These are phyloP conservation scores for Brassica carinata DNA, from an alignment of 345 rosid genomes.

Conservation along the genomic window DNA sequence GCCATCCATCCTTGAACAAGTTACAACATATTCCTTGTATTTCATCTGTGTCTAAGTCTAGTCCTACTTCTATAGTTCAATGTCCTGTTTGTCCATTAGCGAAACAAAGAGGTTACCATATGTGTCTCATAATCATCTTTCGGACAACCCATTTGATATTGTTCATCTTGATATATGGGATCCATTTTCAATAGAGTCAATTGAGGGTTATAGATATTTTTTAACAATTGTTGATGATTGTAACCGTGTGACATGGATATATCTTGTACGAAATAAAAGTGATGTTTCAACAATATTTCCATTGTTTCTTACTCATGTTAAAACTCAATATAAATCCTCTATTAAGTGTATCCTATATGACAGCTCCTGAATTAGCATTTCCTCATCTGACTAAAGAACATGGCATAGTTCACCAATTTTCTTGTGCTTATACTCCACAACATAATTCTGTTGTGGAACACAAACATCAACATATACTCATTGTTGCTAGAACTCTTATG, in stretches of 20 bases:
- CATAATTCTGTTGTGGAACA: not conserved
- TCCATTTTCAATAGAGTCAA: not conserved
- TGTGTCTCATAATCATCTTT: not conserved
- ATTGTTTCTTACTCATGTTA: too few species aligned
- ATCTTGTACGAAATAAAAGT: too few species aligned
- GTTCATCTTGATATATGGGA: not conserved
- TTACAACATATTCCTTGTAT: not conserved
- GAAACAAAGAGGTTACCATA: not conserved
- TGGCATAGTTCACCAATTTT: not conserved
- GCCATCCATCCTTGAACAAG: not conserved
- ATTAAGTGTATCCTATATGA: too few species aligned
- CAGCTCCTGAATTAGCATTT: too few species aligned
- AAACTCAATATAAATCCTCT: too few species aligned
- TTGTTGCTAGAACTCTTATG: not conserved
- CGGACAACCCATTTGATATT: not conserved
- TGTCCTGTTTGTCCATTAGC: not conserved
- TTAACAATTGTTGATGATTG: not conserved
- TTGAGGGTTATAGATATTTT: not conserved
- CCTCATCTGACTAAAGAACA: too few species aligned
- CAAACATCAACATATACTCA: not conserved
- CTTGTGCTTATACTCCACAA: not conserved
- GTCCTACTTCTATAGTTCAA: not conserved
- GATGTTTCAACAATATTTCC: too few species aligned
- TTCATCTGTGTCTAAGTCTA: not conserved
- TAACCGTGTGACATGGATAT: not conserved